Percentiles rank a stretch among this genome's conserved stretches.
Evolutionary conservation across 129 eudicot species (phyloP).

Genomic region (Mikania micrantha): DNA sequence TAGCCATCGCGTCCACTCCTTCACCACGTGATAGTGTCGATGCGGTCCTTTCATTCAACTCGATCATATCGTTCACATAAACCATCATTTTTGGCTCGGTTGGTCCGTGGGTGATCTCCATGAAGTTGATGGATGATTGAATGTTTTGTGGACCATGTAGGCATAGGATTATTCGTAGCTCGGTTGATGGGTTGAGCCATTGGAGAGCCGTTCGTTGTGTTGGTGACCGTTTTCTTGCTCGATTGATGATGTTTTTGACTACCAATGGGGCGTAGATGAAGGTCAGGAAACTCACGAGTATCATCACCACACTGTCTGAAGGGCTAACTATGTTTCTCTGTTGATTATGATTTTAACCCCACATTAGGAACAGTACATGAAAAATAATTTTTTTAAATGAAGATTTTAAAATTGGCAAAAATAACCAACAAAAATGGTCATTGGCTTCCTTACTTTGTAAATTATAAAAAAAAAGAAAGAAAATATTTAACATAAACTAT

Average conservation of each 20-base stretch:
- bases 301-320: conserved; percentile 51
- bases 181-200: conserved; percentile 56
- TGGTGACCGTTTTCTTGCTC: conserved; percentile 69
- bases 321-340: conserved; percentile 43
- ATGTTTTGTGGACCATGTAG: conserved; percentile 53
- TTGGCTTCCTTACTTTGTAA: too few relatives aligned
- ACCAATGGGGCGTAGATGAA: conserved; percentile 68
- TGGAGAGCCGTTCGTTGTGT: conserved; percentile 81
- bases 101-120: conserved; percentile 66
- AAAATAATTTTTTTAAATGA: too few relatives aligned
- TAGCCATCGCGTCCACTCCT: conserved; percentile 48
- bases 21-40: conserved; percentile 55
- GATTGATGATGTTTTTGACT: conserved; percentile 50
- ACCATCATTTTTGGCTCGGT: conserved; percentile 59
- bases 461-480: too few relatives aligned
- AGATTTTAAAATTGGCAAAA: too few relatives aligned
- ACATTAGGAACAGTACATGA: neutral
- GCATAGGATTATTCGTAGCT: conserved; percentile 62
- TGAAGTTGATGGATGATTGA: conserved; percentile 53
- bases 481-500: too few relatives aligned
- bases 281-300: conserved; percentile 46
- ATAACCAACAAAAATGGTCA: too few relatives aligned
- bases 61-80: conserved; percentile 72
- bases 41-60: conserved; percentile 53
- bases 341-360: conserved; percentile 1